These are phyloP conservation scores for Claviceps humidiphila DNA, from an alignment of 2,329 filamentous ascomycete genomes.

Conservation along the genomic window DNA sequence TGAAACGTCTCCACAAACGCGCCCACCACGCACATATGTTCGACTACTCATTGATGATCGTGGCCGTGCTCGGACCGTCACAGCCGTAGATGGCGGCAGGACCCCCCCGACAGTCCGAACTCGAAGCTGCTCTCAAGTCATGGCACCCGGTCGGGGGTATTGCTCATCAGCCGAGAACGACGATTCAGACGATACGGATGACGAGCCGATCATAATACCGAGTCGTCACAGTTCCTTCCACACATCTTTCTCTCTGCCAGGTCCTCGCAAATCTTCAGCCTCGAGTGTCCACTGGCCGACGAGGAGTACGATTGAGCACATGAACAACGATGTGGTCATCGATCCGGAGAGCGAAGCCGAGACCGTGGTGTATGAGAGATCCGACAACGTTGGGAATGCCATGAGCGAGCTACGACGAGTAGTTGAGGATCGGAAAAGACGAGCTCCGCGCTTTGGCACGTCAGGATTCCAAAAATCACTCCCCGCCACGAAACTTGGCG, in stretches of 20 bases:
- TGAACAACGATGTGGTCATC: constrained; percentile 26
- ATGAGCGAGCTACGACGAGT: constrained; percentile 47
- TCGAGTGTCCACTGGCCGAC: constrained; percentile 34
- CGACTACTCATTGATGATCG: constrained; percentile 51
- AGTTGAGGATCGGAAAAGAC: constrained; percentile 36
- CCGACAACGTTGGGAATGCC: constrained; percentile 38
- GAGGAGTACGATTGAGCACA: constrained; percentile 36
- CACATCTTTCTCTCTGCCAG: constrained; percentile 42
- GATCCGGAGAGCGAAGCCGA: constrained; percentile 46
- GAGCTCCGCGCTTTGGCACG: constrained; percentile 18
- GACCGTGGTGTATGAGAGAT: constrained; percentile 37
- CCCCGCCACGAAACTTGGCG: constrained; percentile 19
- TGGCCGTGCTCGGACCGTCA: constrained; percentile 44
- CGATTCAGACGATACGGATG: constrained; percentile 47
- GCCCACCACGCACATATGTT: constrained; percentile 38
- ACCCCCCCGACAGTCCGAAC: constrained; percentile 14
- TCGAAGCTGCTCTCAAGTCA: constrained; percentile 16
- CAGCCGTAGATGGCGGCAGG: constrained; percentile 27
- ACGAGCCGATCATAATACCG: constrained; percentile 52
- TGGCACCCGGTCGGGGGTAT: constrained; percentile 22
- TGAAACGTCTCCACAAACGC: constrained; percentile 30
- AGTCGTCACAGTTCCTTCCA: constrained; percentile 42
- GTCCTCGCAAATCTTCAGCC: constrained; percentile 35
- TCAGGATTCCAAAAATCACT: constrained; percentile 22
- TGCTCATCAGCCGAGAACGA: constrained; percentile 31